Evolutionary conservation across 441 rosid genomes (phyloP).

Genomic region (Melastoma candidum): DNA sequence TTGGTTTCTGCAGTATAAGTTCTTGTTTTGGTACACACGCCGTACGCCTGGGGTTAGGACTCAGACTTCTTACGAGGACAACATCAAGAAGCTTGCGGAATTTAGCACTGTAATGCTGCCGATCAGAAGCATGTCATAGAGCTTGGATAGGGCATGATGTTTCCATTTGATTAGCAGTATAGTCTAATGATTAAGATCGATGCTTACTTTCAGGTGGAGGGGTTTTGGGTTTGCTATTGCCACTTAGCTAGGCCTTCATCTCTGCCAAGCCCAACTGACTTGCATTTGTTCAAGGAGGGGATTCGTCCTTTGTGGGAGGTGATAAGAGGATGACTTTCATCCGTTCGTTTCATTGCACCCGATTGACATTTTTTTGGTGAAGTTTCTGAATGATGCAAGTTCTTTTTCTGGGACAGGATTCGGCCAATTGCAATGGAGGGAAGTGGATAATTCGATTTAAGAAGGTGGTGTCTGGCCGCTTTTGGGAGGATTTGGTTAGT

Average conservation of each 20-base stretch:
- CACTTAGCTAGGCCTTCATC: constrained; percentile 85
- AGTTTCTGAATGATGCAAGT: too few species aligned
- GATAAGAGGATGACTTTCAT: not conserved
- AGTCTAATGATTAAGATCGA: not conserved
- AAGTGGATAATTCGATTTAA: constrained; percentile 96
- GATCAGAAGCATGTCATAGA: too few species aligned
- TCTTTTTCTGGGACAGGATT: constrained; percentile 36
- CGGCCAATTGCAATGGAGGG: constrained; percentile 92
- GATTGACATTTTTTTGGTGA: too few species aligned
- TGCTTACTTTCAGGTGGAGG: constrained; percentile 52
- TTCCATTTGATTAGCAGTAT: too few species aligned
- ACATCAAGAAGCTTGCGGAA: constrained; percentile 83
- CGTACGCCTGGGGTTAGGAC: constrained; percentile 82
- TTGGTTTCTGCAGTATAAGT: constrained; percentile 56
- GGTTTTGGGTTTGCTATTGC: constrained; percentile 92
- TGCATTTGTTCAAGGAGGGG: constrained; percentile 92
- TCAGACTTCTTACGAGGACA: constrained; percentile 88
- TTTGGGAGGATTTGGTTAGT: constrained; percentile 95
- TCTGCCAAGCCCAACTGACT: constrained; percentile 87
- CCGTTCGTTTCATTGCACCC: too few species aligned
- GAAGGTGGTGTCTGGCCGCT: constrained; percentile 88
- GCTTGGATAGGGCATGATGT: too few species aligned
- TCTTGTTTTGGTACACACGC: constrained; percentile 87
- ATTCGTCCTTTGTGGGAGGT: constrained; percentile 99
- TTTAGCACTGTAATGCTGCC: constrained; percentile 56